A percentile compares a stretch with the other conserved stretches of the same genome.
phyloP scores from a whole-genome alignment of 495 filamentous ascomycete species.

The Podospora bellae-mahoneyi region DNA sequence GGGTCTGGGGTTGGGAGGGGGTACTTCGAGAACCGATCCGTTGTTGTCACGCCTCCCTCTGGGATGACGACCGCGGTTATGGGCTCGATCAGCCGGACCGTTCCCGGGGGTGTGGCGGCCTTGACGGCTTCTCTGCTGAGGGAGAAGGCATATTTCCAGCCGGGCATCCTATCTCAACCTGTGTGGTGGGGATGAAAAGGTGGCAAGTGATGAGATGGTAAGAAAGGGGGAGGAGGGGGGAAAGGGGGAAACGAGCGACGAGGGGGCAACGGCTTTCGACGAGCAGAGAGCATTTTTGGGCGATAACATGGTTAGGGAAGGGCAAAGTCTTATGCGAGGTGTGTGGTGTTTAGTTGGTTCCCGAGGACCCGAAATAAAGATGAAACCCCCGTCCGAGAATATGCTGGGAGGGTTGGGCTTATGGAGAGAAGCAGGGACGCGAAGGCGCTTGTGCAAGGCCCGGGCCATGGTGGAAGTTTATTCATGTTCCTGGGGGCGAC shows the following conservation, averaged over 20 bases:
- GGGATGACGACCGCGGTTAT: conserved; percentile 1
- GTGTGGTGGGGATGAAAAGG: neutral
- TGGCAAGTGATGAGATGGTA: neutral
- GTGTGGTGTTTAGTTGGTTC: neutral
- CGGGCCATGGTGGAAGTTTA: neutral
- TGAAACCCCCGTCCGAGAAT: neutral
- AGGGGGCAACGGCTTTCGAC: neutral
- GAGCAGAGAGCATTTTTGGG: neutral
- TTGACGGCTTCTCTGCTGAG: conserved; percentile 27
- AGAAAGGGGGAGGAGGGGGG: neutral
- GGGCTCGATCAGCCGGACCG: conserved; percentile 30
- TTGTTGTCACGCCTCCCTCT: conserved; percentile 7
- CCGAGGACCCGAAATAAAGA: neutral
- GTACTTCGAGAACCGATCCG: conserved; percentile 20
- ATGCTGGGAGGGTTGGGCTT: too few relatives aligned
- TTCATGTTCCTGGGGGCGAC: neutral
- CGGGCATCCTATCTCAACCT: conserved; percentile 22
- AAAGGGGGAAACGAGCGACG: neutral
- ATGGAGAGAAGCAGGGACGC: neutral
- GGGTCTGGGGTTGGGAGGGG: conserved; percentile 30
- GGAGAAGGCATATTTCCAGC: conserved; percentile 32
- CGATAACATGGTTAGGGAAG: neutral
- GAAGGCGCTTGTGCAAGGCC: neutral
- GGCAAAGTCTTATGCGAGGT: neutral
- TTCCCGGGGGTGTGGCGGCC: conserved; percentile 32